A percentile compares a stretch with the other conserved stretches of the same genome.
Conservation (phyloP, 768 basidiomycete species). For the Pleurotus salmoneostramineus region DNA sequence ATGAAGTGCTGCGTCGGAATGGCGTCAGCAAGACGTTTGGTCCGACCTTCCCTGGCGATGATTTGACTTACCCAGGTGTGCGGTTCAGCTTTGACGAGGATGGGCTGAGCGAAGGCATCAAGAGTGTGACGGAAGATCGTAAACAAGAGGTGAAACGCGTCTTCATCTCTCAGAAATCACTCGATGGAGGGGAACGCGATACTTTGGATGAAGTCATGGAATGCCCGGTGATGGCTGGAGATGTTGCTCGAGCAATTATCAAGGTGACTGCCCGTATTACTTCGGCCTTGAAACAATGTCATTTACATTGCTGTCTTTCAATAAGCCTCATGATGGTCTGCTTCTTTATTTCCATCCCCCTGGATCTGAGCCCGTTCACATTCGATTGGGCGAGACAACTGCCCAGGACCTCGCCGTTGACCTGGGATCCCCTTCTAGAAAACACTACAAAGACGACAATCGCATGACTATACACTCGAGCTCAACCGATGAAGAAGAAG, state of each 20-base stretch:
- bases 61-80: conserved; percentile 76
- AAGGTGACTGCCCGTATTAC: conserved; percentile 41
- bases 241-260: conserved; percentile 60
- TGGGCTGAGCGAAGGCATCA: conserved; percentile 48
- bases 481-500: conserved; percentile 41
- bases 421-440: conserved; percentile 71
- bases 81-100: conserved; percentile 87
- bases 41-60: conserved; percentile 76
- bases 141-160: conserved; percentile 76
- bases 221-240: conserved; percentile 67
- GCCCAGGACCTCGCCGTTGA: conserved; percentile 79
- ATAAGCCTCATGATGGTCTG: conserved; percentile 74
- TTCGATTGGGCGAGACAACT: conserved; percentile 72
- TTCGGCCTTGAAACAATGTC: not conserved
- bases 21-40: conserved; percentile 73
- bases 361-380: conserved; percentile 43
- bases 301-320: not conserved
- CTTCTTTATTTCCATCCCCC: conserved; percentile 64
- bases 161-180: conserved; percentile 65
- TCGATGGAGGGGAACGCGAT: conserved; percentile 52
- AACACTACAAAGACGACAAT: conserved; percentile 87
- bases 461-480: conserved; percentile 80
- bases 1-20: conserved; percentile 58
- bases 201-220: conserved; percentile 71
- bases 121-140: conserved; percentile 55